A percentile compares a stretch with the other conserved stretches of the same genome.
phyloP scores from a whole-genome alignment of 108 stramenopile genomes.

The Ochromonas danica region DNA sequence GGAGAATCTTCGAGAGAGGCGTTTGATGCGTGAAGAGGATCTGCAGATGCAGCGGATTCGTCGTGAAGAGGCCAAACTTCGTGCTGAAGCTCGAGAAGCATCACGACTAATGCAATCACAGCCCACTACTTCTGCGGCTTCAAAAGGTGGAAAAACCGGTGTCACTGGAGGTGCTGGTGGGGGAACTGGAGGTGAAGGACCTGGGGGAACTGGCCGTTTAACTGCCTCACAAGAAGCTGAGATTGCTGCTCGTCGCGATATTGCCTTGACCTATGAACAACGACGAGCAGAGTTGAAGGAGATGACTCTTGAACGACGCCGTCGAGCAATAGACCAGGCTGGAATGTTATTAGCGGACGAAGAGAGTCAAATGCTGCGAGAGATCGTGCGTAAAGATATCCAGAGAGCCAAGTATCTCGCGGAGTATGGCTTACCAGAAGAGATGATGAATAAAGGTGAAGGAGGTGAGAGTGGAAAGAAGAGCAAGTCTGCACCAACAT shows the following conservation, averaged over 20 bases:
- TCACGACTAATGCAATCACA: neutral
- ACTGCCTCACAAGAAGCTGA: neutral
- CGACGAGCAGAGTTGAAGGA: constrained; percentile 27
- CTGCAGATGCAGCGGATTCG: neutral
- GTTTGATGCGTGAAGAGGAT: constrained; percentile 29
- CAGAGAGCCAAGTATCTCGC: neutral
- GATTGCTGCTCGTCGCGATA: neutral
- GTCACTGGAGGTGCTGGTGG: neutral
- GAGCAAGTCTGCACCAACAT: too few species aligned
- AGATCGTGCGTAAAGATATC: neutral
- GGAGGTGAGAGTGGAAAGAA: neutral
- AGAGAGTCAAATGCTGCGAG: neutral
- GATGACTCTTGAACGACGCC: constrained; percentile 10
- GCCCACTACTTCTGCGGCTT: too few species aligned
- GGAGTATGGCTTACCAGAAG: neutral
- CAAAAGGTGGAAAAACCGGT: neutral
- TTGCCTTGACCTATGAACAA: neutral
- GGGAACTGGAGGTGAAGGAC: neutral
- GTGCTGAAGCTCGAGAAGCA: neutral
- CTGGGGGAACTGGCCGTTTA: too few species aligned
- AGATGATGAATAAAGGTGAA: neutral
- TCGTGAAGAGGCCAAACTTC: neutral
- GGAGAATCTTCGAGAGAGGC: constrained; percentile 32
- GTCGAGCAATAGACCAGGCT: neutral
- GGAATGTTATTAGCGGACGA: constrained; percentile 11